Evolutionary conservation across 1,139 yeast species (phyloP), one percentile per base, ranked within the genome.

Genomic region (Suhomyces kunorum): DNA sequence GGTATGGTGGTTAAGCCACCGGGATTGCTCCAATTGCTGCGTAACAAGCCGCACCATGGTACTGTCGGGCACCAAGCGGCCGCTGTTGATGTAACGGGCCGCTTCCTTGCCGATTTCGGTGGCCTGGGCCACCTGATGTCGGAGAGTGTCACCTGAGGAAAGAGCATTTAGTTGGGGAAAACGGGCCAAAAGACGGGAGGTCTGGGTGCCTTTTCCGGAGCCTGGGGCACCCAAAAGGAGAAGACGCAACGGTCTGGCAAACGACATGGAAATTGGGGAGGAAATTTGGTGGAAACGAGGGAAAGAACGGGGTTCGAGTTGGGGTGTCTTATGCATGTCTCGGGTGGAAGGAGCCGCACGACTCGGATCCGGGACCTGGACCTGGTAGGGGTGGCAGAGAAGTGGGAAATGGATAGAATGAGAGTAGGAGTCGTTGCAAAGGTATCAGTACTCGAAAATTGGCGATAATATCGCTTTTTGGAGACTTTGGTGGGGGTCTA

Each of bases 191-290:
- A 90, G 67, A 43, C 81, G 71, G 2, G 83, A 64, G 0, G 96
- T 84, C 51, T 85, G 87, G 0, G 98, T 90, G 2, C 97, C 97
- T 58, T 90, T 90, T 1, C 97, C 97, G 1, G 96, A 76, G 0
- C 97, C 98, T 0, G 97, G 98, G 0, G 97, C 96, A 5, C 97
- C 97, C 37, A 89, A 65, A 8, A 89, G 68, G 25, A 89, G 68
- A 31, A 88, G 63, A 49, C 96, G 66, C 28, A 87, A 57, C 2
- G 95, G 86, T 35, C 44, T 49, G 18, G 32, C 23, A 8, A 40
- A 18, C 12, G 43, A 35, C 36, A 46, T 39, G 14, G 14, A 11
- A 18, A 27, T 25, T 42, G 26, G n/a, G 35, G 23, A 26, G 19
- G 15, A 20, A 3, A 19, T 18, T 12, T 4, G 11, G 8, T 17